These are phyloP conservation scores for Ceratobasidium papillatum DNA, from an alignment of 1,284 basidiomycete genomes.

Conservation along the genomic window DNA sequence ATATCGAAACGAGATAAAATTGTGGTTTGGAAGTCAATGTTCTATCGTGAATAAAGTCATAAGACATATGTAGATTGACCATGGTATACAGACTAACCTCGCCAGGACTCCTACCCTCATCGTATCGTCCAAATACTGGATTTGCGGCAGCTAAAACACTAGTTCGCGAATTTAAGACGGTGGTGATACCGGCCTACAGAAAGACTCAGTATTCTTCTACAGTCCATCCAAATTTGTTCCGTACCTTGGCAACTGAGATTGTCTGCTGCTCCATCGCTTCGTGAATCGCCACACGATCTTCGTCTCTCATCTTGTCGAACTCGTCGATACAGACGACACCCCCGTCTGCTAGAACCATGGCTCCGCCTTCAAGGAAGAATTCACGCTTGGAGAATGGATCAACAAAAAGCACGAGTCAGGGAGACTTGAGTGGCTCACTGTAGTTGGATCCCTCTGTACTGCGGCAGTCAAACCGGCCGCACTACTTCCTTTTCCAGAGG, in stretches of 20 bases:
- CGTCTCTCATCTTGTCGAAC: constrained; percentile 99
- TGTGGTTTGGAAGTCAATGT: constrained; percentile 98
- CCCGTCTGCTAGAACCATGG: constrained; percentile 98
- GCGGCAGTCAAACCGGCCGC: constrained; percentile 98
- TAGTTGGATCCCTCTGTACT: constrained; percentile 92
- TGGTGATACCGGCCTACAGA: constrained; percentile 88
- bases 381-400: constrained; percentile 70
- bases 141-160: constrained; percentile 98
- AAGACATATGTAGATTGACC: neutral
- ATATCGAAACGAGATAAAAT: constrained; percentile 99
- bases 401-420: neutral
- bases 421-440: constrained; percentile 62
- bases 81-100: constrained; percentile 64
- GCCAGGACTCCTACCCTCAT: constrained; percentile 96
- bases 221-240: neutral
- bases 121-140: constrained; percentile 98
- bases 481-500: constrained; percentile 96
- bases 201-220: neutral
- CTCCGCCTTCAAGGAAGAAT: constrained; percentile 98
- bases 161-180: constrained; percentile 95
- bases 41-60: constrained; percentile 59
- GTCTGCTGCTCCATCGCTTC: constrained; percentile 99
- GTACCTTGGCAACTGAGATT: constrained; percentile 93
- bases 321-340: constrained; percentile 99
- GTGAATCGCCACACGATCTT: constrained; percentile 98